A percentile compares a stretch with the other conserved stretches of the same genome.
Evolutionary conservation across 106 monocot species (phyloP).

Genomic region (Dendrobium officinale): DNA sequence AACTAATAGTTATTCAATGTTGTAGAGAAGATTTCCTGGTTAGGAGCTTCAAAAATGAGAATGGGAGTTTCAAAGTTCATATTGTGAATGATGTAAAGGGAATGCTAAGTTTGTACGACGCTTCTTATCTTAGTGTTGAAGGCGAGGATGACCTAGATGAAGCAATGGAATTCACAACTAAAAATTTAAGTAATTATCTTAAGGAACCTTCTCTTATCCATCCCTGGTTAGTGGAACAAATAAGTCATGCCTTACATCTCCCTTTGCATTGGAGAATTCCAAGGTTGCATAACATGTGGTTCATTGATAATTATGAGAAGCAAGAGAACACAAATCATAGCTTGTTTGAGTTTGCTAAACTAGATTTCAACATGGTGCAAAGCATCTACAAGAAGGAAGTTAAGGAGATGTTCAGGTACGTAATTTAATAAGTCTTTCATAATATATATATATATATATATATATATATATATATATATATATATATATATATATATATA

Average conservation of each 20-base stretch:
- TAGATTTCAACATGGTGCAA: conserved; percentile 13
- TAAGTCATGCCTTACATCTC: conserved; percentile 26
- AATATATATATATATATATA: too few species aligned
- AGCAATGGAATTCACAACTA: conserved; percentile 21
- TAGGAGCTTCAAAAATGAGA: too few species aligned
- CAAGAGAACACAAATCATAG: conserved; percentile 5
- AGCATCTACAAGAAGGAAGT: conserved; percentile 21
- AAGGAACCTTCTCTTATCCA: neutral
- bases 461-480: too few species aligned
- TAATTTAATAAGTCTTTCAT: neutral
- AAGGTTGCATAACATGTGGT: conserved; percentile 28
- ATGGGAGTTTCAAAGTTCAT: too few species aligned
- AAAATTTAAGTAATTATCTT: conserved; percentile 1
- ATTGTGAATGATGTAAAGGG: conserved; percentile 14
- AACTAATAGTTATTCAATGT: neutral
- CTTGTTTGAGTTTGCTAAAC: conserved; percentile 29
- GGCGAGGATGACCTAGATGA: conserved; percentile 31
- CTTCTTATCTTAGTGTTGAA: conserved; percentile 26
- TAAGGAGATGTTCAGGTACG: conserved; percentile 17
- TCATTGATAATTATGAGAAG: conserved; percentile 23
- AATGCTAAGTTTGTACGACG: conserved; percentile 37
- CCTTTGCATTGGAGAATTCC: conserved; percentile 36
- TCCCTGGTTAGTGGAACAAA: conserved; percentile 1
- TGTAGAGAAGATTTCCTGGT: conserved; percentile 4
- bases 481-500: too few species aligned